These are phyloP conservation scores for Stereum hirsutum DNA, from an alignment of 1,284 basidiomycete genomes.

Conservation along the genomic window DNA sequence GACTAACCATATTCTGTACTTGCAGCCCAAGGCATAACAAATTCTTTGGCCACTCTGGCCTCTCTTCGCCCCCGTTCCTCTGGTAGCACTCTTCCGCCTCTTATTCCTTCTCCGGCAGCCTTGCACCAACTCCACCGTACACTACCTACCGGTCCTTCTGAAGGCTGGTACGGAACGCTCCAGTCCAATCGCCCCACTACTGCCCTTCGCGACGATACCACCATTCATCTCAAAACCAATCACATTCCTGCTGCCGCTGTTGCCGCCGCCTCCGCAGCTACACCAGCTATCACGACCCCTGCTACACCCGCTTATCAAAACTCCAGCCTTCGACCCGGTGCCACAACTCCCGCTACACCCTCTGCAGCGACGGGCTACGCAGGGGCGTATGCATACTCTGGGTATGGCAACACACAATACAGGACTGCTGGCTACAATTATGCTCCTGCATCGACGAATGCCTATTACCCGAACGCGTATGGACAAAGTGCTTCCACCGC, in stretches of 20 bases:
- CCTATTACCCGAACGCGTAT: constrained; percentile 18
- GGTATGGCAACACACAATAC: constrained; percentile 17
- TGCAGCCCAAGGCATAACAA: constrained; percentile 61
- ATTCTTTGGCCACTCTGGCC: constrained; percentile 57
- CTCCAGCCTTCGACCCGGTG: constrained; percentile 3
- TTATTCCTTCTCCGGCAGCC: constrained; percentile 50
- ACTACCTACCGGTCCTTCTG: constrained; percentile 45
- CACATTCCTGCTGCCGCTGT: constrained; percentile 21
- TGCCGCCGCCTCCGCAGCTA: constrained; percentile 14
- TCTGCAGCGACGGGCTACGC: no score
- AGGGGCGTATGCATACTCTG: constrained; percentile 17
- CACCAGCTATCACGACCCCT: constrained; percentile 13
- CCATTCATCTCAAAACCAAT: constrained; percentile 49
- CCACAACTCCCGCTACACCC: constrained; percentile 9
- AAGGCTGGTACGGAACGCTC: constrained; percentile 70
- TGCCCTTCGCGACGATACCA: constrained; percentile 65
- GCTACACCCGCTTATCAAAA: no score
- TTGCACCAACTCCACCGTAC: constrained; percentile 63
- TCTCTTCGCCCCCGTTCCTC: constrained; percentile 61
- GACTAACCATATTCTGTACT: constrained; percentile 9
- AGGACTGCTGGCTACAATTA: constrained; percentile 21
- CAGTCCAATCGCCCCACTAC: constrained; percentile 43
- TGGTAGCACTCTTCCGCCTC: constrained; percentile 27
- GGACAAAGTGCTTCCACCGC: constrained; percentile 9
- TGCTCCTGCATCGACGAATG: constrained; percentile 13